Conservation (phyloP, 1,284 basidiomycete genomes). For the Ceratobasidium sp. region DNA sequence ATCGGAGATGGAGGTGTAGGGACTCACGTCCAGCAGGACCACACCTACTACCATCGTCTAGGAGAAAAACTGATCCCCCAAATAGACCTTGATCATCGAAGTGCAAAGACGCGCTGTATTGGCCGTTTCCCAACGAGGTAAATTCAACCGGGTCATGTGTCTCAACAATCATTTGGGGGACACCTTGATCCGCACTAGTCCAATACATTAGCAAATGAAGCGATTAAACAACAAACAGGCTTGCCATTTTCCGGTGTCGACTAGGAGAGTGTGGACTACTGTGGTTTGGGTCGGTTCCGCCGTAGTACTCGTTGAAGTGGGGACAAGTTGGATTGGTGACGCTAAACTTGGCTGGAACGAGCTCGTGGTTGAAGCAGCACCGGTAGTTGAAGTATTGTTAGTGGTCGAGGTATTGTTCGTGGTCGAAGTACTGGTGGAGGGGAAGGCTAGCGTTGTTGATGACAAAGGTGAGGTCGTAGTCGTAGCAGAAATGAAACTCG, state of each 20-base stretch:
- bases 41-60: constrained; percentile 7
- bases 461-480: background rate
- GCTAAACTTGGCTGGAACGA: background rate
- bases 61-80: background rate
- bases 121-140: background rate
- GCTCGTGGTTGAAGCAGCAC: background rate
- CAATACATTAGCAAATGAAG: background rate
- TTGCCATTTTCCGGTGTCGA: constrained; percentile 18
- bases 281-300: background rate
- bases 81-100: background rate
- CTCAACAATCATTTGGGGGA: constrained; percentile 4
- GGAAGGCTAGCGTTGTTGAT: too few relatives aligned
- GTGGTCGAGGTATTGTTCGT: background rate
- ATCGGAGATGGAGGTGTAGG: background rate
- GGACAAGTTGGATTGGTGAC: background rate
- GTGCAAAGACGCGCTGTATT: background rate
- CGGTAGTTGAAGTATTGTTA: background rate
- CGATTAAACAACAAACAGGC: background rate
- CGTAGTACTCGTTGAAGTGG: too few relatives aligned
- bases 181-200: background rate
- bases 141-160: background rate
- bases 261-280: background rate
- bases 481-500: background rate
- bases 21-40: background rate
- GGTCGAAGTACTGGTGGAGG: background rate